Base-by-base conservation (phyloP, 2,329 filamentous ascomycete genomes). In the Aulographum hederae region DNA sequence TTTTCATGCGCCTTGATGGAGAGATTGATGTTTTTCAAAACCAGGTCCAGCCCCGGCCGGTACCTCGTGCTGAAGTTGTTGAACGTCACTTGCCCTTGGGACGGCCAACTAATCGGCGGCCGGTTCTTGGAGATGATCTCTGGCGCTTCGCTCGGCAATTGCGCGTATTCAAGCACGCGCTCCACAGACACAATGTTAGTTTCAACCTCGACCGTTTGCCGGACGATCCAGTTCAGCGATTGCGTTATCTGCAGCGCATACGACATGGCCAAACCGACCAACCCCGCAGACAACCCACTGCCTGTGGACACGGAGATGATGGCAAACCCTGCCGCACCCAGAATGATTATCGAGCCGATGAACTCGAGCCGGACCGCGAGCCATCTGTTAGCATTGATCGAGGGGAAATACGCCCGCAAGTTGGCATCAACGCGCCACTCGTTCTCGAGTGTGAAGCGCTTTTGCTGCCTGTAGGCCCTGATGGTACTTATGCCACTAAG, bases 101-200 rank as follows among this genome's bases (percentile, higher is more conserved):
- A 72, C 11, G 91, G 89, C 89, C 89, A 98, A 44, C 80, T 79
- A 39, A 82, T 80, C 6, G 82, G 74, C 26, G 89, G 86, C 30
- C 86, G 68, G 50, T 79, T 77, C 54, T 81, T 78, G 47, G 80
- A 78, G 44, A 95, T 78, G 41, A 95, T 81, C 52, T 98, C 89
- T 5, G 85, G 82, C 31, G 89, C 86, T 59, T 98, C 89, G 52
- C 78, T 89, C 17, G 86, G 85, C 39, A 98, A 67, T 31, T 70
- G 68, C 35, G 86, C 81, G 57, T 98, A 98, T 55, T 98, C 91
- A 31, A 98, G 73, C 30, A 98, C 85, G 47, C 89, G 78, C 65
- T 98, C 89, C 23, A 98, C 89, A 6, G 86, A 93, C 28, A 98
- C 86, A 47, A 98, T 98, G 56, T 98, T 98, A n/a, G 86, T 95